Conservation (phyloP, 1,284 basidiomycete species). For the Malassezia equina region DNA sequence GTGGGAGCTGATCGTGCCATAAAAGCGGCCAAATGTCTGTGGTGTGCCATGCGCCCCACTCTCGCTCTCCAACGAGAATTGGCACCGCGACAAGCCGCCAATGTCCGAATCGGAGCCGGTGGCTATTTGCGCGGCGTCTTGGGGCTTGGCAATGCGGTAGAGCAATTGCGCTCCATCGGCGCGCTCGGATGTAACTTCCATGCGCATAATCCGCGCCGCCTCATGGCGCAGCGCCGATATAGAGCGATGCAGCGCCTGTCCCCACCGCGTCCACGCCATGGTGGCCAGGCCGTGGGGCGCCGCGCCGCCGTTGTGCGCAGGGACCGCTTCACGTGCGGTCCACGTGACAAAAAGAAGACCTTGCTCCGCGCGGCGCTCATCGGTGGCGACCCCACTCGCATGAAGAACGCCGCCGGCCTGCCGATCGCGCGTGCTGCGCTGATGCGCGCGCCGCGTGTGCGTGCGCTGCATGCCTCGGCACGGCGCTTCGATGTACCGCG, state of each 20-base stretch:
- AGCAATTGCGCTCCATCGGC: slow-evolving; percentile 26
- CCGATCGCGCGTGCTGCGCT: neutral
- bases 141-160: slow-evolving; percentile 23
- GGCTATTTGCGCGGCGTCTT: slow-evolving; percentile 51
- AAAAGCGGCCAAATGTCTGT: slow-evolving; percentile 35
- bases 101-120: slow-evolving; percentile 73
- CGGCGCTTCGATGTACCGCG: slow-evolving; percentile 17
- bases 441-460: slow-evolving; percentile 1
- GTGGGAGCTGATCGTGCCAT: slow-evolving; percentile 44
- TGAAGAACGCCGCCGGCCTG: slow-evolving; percentile 1
- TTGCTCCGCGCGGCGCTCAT: neutral
- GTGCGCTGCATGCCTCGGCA: slow-evolving; percentile 9
- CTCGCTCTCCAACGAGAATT: slow-evolving; percentile 26
- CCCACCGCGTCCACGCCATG: slow-evolving; percentile 31
- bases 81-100: slow-evolving; percentile 64
- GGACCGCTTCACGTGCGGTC: slow-evolving; percentile 4
- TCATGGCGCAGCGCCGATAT: slow-evolving; percentile 32
- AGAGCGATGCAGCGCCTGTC: slow-evolving; percentile 33
- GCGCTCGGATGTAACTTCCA: slow-evolving; percentile 34
- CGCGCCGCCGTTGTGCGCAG: neutral
- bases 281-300: neutral
- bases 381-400: neutral
- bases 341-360: slow-evolving; percentile 15
- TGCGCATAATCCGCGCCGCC: slow-evolving; percentile 36
- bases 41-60: slow-evolving; percentile 2